A percentile compares a stretch with the other conserved stretches of the same genome.
phyloP scores from a whole-genome alignment of 208 protist genomes.

The Angomonas deanei region DNA sequence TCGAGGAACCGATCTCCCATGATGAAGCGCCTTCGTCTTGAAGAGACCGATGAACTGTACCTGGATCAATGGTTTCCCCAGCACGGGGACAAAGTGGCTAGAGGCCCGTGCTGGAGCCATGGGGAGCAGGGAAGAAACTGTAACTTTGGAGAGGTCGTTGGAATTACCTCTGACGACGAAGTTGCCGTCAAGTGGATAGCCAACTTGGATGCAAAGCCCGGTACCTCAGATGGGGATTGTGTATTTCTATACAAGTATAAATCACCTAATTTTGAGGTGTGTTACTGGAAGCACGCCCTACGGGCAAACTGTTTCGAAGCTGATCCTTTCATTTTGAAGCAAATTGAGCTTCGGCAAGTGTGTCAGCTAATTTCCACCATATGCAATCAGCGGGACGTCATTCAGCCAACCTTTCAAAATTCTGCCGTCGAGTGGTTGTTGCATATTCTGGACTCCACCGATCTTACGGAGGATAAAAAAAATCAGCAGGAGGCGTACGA shows the following conservation, averaged over 20 bases:
- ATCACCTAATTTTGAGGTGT: constrained; percentile 54
- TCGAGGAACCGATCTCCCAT: constrained; percentile 5
- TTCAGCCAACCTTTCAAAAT: constrained; percentile 68
- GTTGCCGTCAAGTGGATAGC: constrained; percentile 65
- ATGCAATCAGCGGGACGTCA: constrained; percentile 64
- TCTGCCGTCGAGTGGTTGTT: constrained; percentile 65
- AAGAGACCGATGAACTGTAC: background rate
- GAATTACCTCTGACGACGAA: constrained; percentile 40
- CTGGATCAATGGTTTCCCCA: constrained; percentile 40
- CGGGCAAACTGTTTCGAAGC: constrained; percentile 33
- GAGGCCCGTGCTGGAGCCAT: constrained; percentile 65
- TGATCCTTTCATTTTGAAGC: constrained; percentile 32
- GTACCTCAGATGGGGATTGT: constrained; percentile 14
- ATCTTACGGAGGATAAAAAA: constrained; percentile 20
- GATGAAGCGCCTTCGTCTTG: constrained; percentile 8
- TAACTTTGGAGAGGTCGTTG: constrained; percentile 71
- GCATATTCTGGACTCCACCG: constrained; percentile 57
- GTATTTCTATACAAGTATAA: constrained; percentile 69
- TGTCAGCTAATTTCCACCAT: constrained; percentile 57
- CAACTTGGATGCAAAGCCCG: constrained; percentile 34
- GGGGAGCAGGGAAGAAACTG: constrained; percentile 53
- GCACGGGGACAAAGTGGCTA: constrained; percentile 61
- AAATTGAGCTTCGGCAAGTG: constrained; percentile 65
- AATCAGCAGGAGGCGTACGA: constrained; percentile 13
- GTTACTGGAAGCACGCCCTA: constrained; percentile 49